A percentile compares a stretch with the other conserved stretches of the same genome.
Conservation (phyloP, 1,284 basidiomycete genomes). For the Veloboletus limbatus region DNA sequence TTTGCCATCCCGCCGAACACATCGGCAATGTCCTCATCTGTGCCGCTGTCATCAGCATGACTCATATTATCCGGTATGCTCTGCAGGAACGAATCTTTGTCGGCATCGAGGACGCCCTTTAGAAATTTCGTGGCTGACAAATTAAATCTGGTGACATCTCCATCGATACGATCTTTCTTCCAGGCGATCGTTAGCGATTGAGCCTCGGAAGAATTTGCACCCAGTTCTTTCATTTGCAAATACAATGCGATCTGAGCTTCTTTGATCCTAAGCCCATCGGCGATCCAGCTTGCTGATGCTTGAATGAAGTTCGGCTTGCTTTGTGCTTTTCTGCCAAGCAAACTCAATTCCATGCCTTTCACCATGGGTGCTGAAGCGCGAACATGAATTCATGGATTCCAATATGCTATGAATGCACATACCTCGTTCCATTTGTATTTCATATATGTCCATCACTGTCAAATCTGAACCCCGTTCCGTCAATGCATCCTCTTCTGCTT, state of each 20-base stretch:
- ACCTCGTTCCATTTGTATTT: background rate
- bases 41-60: too few relatives aligned
- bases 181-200: background rate
- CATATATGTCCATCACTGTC: background rate
- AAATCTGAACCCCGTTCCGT: background rate
- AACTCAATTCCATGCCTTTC: background rate
- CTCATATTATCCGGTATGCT: too few relatives aligned
- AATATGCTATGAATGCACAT: fast-evolving
- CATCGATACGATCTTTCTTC: background rate
- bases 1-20: too few relatives aligned
- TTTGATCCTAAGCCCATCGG: background rate
- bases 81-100: too few relatives aligned
- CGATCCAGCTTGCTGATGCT: background rate
- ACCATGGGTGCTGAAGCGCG: background rate
- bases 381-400: too few relatives aligned
- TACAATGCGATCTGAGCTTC: background rate
- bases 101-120: too few relatives aligned
- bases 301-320: background rate
- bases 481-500: background rate
- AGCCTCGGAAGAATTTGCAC: background rate
- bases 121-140: background rate
- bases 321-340: too few relatives aligned
- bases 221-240: background rate
- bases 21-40: too few relatives aligned
- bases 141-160: background rate